Evolutionary conservation across 2,329 filamentous ascomycete genomes (phyloP).

Genomic region (Aureobasidium mangrovei): DNA sequence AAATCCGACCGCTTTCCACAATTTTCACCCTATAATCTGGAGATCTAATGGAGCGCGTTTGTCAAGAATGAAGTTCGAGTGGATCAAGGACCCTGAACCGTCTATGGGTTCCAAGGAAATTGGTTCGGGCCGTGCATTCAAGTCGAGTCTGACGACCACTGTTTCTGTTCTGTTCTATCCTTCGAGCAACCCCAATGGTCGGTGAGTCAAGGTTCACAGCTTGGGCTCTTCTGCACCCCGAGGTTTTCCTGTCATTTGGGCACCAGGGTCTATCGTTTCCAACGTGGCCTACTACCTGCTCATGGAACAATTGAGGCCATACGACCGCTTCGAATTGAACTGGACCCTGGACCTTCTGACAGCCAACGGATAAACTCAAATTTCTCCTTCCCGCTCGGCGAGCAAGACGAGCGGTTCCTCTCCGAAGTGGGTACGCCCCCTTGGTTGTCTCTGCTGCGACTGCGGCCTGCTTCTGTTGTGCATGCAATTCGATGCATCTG

Average conservation of each 20-base stretch:
- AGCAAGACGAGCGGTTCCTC: not conserved
- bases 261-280: too few species aligned
- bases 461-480: too few species aligned
- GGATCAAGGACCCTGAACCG: conserved; percentile 7
- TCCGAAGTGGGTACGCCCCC: too few species aligned
- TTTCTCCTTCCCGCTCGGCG: not conserved
- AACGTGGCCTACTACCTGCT: too few species aligned
- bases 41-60: not conserved
- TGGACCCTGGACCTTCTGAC: conserved; percentile 1
- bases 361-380: conserved; percentile 5
- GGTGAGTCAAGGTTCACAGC: not conserved
- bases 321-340: not conserved
- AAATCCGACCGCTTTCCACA: not conserved
- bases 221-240: too few species aligned
- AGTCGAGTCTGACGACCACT: not conserved
- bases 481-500: too few species aligned
- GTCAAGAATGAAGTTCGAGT: not conserved
- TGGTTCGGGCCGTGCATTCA: conserved; percentile 1
- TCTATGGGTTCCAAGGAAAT: conserved; percentile 8
- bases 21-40: too few species aligned
- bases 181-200: not conserved
- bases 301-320: too few species aligned
- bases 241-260: too few species aligned
- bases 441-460: too few species aligned
- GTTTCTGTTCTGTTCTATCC: not conserved